A percentile compares a stretch with the other conserved stretches of the same genome.
Evolutionary conservation across 164 flowering plant genomes (phyloP).

Genomic region (Magnolia changhungtana): DNA sequence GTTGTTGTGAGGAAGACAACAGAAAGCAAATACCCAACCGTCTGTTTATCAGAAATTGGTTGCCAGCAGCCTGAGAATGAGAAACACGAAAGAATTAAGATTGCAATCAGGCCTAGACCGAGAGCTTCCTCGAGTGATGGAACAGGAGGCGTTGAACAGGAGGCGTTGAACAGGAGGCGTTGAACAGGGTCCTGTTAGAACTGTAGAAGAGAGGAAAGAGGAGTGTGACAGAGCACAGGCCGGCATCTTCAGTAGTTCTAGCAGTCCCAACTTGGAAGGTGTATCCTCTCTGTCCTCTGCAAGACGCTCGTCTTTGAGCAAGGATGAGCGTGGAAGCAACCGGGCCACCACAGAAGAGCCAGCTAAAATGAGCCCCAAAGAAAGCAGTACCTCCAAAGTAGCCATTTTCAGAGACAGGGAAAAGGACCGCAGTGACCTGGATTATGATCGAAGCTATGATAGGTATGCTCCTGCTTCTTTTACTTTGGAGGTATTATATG

Average conservation of each 20-base stretch:
- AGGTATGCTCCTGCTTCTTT: constrained; percentile 37
- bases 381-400: constrained; percentile 47
- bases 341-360: constrained; percentile 32
- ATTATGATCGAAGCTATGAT: constrained; percentile 90
- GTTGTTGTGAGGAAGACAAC: constrained; percentile 61
- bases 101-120: constrained; percentile 62
- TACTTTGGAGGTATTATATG: background rate
- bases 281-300: constrained; percentile 24
- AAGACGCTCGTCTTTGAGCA: constrained; percentile 21
- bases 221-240: constrained; percentile 92
- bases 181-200: constrained; percentile 42
- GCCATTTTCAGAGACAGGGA: constrained; percentile 92
- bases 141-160: no score
- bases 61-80: constrained; percentile 59
- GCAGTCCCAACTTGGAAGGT: constrained; percentile 45
- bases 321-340: constrained; percentile 44
- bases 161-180: constrained; percentile 38
- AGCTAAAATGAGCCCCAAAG: constrained; percentile 42
- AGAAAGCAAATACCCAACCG: constrained; percentile 62
- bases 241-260: constrained; percentile 70
- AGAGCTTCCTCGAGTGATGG: constrained; percentile 33
- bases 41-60: constrained; percentile 71
- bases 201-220: constrained; percentile 93
- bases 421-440: constrained; percentile 88
- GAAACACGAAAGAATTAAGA: constrained; percentile 54